A percentile compares a stretch with the other conserved stretches of the same genome.
phyloP scores from a whole-genome alignment of 2,329 filamentous ascomycete genomes.

The Diaporthe helianthi region DNA sequence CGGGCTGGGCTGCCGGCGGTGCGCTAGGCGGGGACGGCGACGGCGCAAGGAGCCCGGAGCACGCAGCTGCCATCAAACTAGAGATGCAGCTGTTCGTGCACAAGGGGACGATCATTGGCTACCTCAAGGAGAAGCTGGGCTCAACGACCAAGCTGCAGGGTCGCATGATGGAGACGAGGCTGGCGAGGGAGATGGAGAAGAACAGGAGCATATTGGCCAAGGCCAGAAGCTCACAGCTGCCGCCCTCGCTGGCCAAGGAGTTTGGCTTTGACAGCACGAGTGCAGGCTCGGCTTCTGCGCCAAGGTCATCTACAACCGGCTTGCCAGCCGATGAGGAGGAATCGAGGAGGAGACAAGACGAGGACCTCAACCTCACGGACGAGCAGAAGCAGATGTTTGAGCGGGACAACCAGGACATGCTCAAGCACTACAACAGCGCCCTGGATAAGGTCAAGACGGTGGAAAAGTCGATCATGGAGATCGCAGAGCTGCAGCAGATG shows the following conservation, averaged over 20 bases:
- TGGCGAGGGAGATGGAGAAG: slow-evolving; percentile 87
- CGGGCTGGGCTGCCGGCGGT: slow-evolving; percentile 73
- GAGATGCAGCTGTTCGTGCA: slow-evolving; percentile 72
- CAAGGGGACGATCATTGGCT: slow-evolving; percentile 85
- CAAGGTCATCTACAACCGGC: slow-evolving; percentile 18
- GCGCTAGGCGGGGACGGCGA: slow-evolving; percentile 43
- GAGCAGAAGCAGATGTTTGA: slow-evolving; percentile 95
- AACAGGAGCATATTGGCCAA: slow-evolving; percentile 86
- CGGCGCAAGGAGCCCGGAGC: slow-evolving; percentile 65
- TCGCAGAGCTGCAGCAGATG: slow-evolving; percentile 88
- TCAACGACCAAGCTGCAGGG: slow-evolving; percentile 80
- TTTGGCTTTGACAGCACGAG: slow-evolving; percentile 26
- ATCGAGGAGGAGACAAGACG: slow-evolving; percentile 38
- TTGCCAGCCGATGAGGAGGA: slow-evolving; percentile 35
- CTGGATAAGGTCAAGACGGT: slow-evolving; percentile 92
- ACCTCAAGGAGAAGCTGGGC: slow-evolving; percentile 77
- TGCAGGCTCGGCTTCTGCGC: not conserved
- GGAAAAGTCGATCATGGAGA: slow-evolving; percentile 89
- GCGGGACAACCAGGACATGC: slow-evolving; percentile 89
- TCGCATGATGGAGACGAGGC: slow-evolving; percentile 89
- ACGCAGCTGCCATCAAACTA: slow-evolving; percentile 74
- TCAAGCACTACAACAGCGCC: slow-evolving; percentile 93
- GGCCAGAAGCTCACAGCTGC: slow-evolving; percentile 49
- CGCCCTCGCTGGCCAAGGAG: slow-evolving; percentile 38
- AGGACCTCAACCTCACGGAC: slow-evolving; percentile 67